Percentiles rank a stretch among this genome's conserved stretches.
These are phyloP conservation scores for Rhizopogon vinicolor DNA, from an alignment of 768 basidiomycete species.

Conservation along the genomic window DNA sequence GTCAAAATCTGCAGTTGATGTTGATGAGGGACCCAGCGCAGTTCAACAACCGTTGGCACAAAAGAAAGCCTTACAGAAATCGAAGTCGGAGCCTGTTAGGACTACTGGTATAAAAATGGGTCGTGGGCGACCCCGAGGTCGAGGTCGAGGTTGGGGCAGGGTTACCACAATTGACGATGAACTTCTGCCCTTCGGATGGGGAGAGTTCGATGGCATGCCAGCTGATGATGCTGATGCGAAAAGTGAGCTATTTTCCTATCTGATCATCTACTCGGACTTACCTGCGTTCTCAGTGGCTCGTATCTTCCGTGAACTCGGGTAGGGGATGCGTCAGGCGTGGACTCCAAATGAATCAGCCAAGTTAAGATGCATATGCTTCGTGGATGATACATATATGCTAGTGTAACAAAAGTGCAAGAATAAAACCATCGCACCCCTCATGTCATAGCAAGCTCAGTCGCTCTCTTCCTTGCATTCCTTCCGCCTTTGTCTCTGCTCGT, in stretches of 20 bases:
- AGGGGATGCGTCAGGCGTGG: background rate
- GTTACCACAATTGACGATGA: background rate
- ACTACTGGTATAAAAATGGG: background rate
- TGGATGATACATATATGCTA: background rate
- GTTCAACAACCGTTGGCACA: background rate
- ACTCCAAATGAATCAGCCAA: background rate
- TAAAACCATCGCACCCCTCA: too few species aligned
- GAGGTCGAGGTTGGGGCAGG: background rate
- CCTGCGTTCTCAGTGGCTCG: background rate
- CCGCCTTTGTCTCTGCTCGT: background rate
- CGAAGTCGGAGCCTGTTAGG: background rate
- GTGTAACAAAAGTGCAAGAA: background rate
- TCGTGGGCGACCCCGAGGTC: background rate
- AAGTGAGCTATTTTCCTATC: background rate
- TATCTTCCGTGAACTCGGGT: background rate
- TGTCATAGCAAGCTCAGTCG: constrained; percentile 1
- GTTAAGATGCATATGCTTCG: background rate
- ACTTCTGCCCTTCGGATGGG: background rate
- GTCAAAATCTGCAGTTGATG: background rate
- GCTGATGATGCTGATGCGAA: background rate
- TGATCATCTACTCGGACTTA: background rate
- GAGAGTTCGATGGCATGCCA: background rate
- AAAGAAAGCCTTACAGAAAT: background rate
- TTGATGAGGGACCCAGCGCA: background rate
- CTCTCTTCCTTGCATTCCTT: constrained; percentile 7